Evolutionary conservation across 2,329 filamentous ascomycete genomes (phyloP).

Genomic region (Cryphonectria japonica): DNA sequence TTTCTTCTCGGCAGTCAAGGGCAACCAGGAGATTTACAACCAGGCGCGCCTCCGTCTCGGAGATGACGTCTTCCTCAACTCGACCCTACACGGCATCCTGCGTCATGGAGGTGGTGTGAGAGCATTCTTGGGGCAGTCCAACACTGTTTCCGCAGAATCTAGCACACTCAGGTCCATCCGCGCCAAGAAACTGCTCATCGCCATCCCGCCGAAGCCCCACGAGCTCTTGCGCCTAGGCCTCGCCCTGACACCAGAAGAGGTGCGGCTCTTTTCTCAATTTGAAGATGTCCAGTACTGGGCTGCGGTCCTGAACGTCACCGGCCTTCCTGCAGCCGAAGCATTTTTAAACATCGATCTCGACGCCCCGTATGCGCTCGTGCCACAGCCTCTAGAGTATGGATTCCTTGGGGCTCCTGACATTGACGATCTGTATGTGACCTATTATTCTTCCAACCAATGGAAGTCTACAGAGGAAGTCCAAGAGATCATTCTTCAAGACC

Average conservation of each 20-base stretch:
- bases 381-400: not conserved
- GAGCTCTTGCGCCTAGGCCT: slow-evolving; percentile 1
- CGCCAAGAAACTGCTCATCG: slow-evolving; percentile 12
- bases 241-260: not conserved
- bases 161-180: not conserved
- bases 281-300: slow-evolving; percentile 4
- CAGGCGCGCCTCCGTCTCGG: not conserved
- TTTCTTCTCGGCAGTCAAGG: not conserved
- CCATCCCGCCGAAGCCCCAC: not conserved
- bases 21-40: not conserved
- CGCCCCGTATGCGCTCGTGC: not conserved
- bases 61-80: not conserved
- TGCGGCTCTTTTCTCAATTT: not conserved
- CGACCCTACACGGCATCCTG: not conserved
- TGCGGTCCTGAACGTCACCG: not conserved
- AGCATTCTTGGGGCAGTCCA: not conserved
- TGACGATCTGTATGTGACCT: not conserved
- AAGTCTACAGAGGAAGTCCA: not conserved
- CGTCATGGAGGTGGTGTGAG: not conserved
- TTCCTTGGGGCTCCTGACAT: not conserved
- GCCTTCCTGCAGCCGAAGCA: not conserved
- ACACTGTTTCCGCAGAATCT: not conserved
- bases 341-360: not conserved
- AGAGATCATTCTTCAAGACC: not conserved
- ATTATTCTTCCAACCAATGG: not conserved